Conservation (phyloP, 2,329 filamentous ascomycete genomes). For the Epichloe hybrida region DNA sequence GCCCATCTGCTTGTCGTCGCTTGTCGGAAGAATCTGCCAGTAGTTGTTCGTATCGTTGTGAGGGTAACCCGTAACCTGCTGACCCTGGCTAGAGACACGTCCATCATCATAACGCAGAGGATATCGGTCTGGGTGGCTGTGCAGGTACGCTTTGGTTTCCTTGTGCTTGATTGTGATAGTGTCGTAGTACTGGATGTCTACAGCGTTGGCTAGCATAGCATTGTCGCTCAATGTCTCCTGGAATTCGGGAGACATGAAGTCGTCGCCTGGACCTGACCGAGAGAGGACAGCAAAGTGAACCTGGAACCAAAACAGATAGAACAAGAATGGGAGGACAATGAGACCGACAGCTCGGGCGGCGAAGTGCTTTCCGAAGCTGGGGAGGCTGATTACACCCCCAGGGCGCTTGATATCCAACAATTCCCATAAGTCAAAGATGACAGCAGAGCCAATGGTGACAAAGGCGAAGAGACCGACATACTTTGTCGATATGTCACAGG, state of each 20-base stretch:
- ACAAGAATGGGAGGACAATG: slow-evolving; percentile 84
- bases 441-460: slow-evolving; percentile 88
- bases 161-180: slow-evolving; percentile 82
- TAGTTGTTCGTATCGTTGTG: slow-evolving; percentile 98
- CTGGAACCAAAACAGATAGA: slow-evolving; percentile 99
- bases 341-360: slow-evolving; percentile 72
- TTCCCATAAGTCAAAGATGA: slow-evolving; percentile 90
- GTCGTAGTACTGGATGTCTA: slow-evolving; percentile 84
- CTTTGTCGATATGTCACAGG: slow-evolving; percentile 96
- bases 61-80: slow-evolving; percentile 96
- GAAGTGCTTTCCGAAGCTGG: slow-evolving; percentile 81
- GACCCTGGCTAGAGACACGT: slow-evolving; percentile 90
- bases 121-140: slow-evolving; percentile 82
- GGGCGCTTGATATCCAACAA: slow-evolving; percentile 79
- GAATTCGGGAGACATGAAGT: slow-evolving; percentile 98
- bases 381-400: slow-evolving; percentile 68
- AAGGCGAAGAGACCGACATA: slow-evolving; percentile 96
- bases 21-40: slow-evolving; percentile 77
- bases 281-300: slow-evolving; percentile 88
- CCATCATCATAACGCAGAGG: slow-evolving; percentile 95
- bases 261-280: slow-evolving; percentile 84
- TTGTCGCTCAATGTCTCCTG: slow-evolving; percentile 96
- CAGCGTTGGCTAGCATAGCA: slow-evolving; percentile 72
- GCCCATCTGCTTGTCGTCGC: slow-evolving; percentile 43
- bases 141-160: slow-evolving; percentile 91